Evolutionary conservation across 225 moss, liverwort and hornwort species (phyloP).

Genomic region (Anthoceros angustus): DNA sequence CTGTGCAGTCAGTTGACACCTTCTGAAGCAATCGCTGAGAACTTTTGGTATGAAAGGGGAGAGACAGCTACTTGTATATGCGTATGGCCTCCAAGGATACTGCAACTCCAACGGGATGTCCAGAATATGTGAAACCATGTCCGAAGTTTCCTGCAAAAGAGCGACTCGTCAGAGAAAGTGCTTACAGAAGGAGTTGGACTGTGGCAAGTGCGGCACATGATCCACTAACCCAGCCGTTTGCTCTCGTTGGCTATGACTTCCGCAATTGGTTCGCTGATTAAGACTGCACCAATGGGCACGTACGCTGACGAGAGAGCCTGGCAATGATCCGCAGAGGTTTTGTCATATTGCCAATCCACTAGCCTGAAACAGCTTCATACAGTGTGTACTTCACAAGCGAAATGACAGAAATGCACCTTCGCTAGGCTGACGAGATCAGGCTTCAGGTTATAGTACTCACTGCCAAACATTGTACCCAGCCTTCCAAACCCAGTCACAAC

Average conservation of each 20-base stretch:
- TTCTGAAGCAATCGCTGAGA: background rate
- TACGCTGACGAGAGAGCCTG: background rate
- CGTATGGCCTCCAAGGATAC: slow-evolving; percentile 62
- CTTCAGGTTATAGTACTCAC: slow-evolving; percentile 62
- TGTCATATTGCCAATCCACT: background rate
- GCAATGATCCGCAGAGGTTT: background rate
- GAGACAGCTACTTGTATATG: slow-evolving; percentile 58
- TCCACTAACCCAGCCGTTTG: background rate
- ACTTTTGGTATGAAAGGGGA: background rate
- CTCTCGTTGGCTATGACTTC: background rate
- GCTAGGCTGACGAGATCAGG: slow-evolving; percentile 77
- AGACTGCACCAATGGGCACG: background rate
- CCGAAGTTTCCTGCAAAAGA: slow-evolving; percentile 47
- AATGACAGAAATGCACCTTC: slow-evolving; percentile 33
- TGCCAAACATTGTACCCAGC: slow-evolving; percentile 88
- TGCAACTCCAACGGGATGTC: slow-evolving; percentile 89
- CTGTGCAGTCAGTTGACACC: background rate
- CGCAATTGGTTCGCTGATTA: background rate
- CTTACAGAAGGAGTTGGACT: background rate
- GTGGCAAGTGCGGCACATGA: background rate
- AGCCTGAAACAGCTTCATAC: background rate
- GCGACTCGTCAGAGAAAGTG: background rate
- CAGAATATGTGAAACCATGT: slow-evolving; percentile 91
- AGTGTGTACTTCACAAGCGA: too few relatives aligned
- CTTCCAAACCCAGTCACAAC: slow-evolving; percentile 91